Conservation (phyloP, 2,329 filamentous ascomycete species). For the Colletotrichum liaoningense region DNA sequence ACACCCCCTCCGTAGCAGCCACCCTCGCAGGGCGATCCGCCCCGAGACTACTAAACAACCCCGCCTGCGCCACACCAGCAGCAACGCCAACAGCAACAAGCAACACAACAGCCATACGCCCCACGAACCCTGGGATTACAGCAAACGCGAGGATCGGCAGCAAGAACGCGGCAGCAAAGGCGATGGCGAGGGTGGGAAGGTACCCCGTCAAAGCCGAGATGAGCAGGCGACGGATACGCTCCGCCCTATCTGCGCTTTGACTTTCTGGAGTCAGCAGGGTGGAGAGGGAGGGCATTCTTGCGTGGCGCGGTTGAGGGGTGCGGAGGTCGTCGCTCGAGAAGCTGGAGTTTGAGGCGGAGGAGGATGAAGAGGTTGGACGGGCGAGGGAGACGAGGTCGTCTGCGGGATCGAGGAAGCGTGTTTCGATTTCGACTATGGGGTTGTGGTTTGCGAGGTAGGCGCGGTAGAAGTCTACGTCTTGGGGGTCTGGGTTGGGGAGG, state of each 20-base stretch:
- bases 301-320: constrained; percentile 33
- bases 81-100: constrained; percentile 61
- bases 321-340: constrained; percentile 24
- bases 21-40: constrained; percentile 35
- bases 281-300: background rate
- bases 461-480: constrained; percentile 63
- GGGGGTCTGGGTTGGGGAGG: constrained; percentile 58
- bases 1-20: constrained; percentile 35
- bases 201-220: constrained; percentile 10
- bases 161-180: constrained; percentile 63
- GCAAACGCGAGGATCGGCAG: constrained; percentile 69
- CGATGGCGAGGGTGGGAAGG: constrained; percentile 50
- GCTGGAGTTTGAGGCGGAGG: background rate
- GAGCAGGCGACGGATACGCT: background rate
- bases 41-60: constrained; percentile 40
- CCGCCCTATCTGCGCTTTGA: background rate
- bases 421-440: constrained; percentile 69
- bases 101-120: constrained; percentile 67
- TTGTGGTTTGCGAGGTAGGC: constrained; percentile 65
- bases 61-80: constrained; percentile 43
- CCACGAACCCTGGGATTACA: constrained; percentile 66
- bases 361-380: background rate
- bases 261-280: background rate
- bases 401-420: constrained; percentile 66
- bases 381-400: constrained; percentile 65